These are phyloP conservation scores for Rhodofomes roseus DNA, from an alignment of 1,284 basidiomycete genomes.

Conservation along the genomic window DNA sequence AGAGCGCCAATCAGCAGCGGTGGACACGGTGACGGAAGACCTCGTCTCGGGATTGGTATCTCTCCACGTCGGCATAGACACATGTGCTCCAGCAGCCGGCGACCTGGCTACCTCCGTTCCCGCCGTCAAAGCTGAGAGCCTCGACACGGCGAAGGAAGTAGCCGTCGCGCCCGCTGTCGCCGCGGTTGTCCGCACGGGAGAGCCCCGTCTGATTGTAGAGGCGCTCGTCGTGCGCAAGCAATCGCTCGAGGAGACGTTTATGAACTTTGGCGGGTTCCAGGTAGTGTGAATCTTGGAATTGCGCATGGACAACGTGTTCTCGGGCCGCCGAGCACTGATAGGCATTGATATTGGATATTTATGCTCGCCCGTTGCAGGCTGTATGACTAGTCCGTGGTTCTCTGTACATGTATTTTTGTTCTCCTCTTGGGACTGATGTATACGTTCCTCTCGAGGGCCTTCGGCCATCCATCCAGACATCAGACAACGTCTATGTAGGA, in stretches of 20 bases:
- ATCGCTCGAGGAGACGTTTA: conserved; percentile 65
- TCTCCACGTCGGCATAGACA: conserved; percentile 27
- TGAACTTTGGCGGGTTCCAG: conserved; percentile 69
- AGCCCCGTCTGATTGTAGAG: conserved; percentile 69
- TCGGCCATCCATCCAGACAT: too few relatives aligned
- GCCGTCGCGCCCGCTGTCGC: background rate
- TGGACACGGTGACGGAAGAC: conserved; percentile 9
- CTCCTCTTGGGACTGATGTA: background rate
- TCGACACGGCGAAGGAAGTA: conserved; percentile 3
- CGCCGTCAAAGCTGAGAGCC: background rate
- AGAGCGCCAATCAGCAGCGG: background rate
- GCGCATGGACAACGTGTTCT: background rate
- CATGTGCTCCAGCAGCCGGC: background rate
- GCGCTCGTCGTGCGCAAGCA: conserved; percentile 73
- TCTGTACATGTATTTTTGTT: background rate
- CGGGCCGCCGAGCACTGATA: too few relatives aligned
- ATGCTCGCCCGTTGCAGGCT: background rate
- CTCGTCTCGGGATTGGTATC: conserved; percentile 28
- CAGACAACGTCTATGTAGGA: too few relatives aligned
- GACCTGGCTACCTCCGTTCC: conserved; percentile 10
- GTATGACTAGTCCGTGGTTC: background rate
- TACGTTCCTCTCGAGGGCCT: too few relatives aligned
- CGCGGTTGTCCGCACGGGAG: conserved; percentile 12
- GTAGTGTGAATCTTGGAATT: conserved; percentile 24
- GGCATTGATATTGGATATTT: background rate